Percentiles rank a stretch among this genome's conserved stretches.
Conservation (phyloP, 1,284 basidiomycete genomes). For the Retiboletus flavoniger region DNA sequence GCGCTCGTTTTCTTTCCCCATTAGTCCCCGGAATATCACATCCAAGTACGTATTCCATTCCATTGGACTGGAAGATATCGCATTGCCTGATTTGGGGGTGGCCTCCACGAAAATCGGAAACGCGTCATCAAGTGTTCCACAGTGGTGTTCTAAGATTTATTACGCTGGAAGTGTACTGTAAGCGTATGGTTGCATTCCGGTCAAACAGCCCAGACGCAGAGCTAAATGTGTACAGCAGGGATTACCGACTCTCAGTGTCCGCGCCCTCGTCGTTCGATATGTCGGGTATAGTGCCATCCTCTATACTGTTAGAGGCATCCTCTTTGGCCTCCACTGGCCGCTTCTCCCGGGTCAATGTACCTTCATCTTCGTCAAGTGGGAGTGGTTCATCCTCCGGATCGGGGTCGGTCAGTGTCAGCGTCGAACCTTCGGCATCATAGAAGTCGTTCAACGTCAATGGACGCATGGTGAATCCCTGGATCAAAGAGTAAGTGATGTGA, state of each 20-base stretch:
- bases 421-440: slow-evolving; percentile 55
- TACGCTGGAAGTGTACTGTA: slow-evolving; percentile 8
- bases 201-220: background rate
- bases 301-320: background rate
- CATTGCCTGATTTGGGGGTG: background rate
- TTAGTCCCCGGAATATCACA: background rate
- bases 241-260: slow-evolving; percentile 13
- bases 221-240: background rate
- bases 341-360: background rate
- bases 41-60: background rate
- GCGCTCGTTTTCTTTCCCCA: background rate
- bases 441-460: slow-evolving; percentile 73
- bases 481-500: background rate
- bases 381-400: slow-evolving; percentile 34
- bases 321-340: slow-evolving; percentile 1
- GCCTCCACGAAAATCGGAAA: background rate
- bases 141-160: slow-evolving; percentile 15
- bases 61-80: background rate
- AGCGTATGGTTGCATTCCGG: background rate
- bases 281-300: background rate
- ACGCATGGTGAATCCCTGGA: slow-evolving; percentile 72
- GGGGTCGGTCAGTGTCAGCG: slow-evolving; percentile 28
- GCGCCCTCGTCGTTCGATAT: slow-evolving; percentile 1
- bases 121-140: background rate
- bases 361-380: slow-evolving; percentile 5